A percentile compares a stretch with the other conserved stretches of the same genome.
Evolutionary conservation across 192 early-diverging fungal species (phyloP).

Genomic region (Rhizophlyctis rosea): DNA sequence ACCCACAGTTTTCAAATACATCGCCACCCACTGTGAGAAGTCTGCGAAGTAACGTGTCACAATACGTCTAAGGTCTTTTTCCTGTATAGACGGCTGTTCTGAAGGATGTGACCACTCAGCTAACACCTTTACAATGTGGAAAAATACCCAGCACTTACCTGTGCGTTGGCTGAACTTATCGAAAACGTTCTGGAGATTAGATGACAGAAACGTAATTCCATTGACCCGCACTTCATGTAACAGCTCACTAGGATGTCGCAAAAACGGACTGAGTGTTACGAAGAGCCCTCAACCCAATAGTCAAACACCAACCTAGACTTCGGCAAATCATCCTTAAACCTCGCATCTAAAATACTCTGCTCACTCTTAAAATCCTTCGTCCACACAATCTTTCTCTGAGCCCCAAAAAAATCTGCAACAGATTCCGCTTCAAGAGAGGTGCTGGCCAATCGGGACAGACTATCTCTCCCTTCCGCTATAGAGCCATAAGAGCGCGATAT

Average conservation of each 20-base stretch:
- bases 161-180: slow-evolving; percentile 7
- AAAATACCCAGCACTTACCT: slow-evolving; percentile 5
- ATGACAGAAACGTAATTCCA: neutral
- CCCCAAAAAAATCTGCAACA: no score
- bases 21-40: neutral
- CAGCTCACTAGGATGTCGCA: slow-evolving; percentile 7
- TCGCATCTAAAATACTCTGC: slow-evolving; percentile 1
- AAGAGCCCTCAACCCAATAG: neutral
- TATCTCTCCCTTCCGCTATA: no score
- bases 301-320: slow-evolving; percentile 8
- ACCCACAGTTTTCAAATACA: slow-evolving; percentile 15
- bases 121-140: neutral
- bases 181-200: slow-evolving; percentile 9
- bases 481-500: no score
- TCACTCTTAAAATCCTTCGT: neutral
- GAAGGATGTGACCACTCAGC: neutral
- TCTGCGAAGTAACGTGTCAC: slow-evolving; percentile 20
- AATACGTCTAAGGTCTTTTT: slow-evolving; percentile 2
- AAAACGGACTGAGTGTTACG: neutral
- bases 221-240: slow-evolving; percentile 9
- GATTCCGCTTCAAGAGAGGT: no score
- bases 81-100: neutral
- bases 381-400: slow-evolving; percentile 8
- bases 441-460: no score
- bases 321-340: slow-evolving; percentile 8